phyloP scores from a whole-genome alignment of 73 alveolate genomes.

The Symbiodinium pilosum region DNA sequence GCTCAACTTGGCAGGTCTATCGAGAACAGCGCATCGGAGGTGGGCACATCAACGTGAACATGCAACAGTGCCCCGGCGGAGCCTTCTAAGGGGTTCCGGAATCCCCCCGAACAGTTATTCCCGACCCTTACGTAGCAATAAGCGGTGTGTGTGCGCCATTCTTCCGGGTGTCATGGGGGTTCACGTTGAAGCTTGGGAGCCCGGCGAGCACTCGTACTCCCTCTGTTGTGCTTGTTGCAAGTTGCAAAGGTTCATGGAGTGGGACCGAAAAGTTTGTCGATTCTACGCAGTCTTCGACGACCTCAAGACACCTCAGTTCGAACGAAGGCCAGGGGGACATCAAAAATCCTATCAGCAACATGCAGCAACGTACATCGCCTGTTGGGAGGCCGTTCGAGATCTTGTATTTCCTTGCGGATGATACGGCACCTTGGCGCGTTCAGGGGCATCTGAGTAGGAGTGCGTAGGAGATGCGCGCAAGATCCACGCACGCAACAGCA shows the following conservation, averaged over 20 bases:
- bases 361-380: neutral
- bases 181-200: neutral
- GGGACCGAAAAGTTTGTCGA: conserved; percentile 39
- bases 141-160: neutral
- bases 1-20: neutral
- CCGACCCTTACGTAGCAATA: too few relatives aligned
- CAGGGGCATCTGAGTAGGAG: too few relatives aligned
- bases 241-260: neutral
- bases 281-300: conserved; percentile 34
- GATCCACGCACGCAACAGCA: too few relatives aligned
- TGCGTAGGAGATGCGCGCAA: too few relatives aligned
- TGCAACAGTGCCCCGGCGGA: conserved; percentile 95
- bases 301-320: conserved; percentile 18
- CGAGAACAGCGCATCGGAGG: conserved; percentile 96
- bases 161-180: neutral
- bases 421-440: neutral
- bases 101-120: too few relatives aligned
- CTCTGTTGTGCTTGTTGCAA: neutral
- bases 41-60: conserved; percentile 96
- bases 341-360: neutral
- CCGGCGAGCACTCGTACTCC: neutral
- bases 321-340: neutral
- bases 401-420: conserved; percentile 38
- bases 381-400: conserved; percentile 23
- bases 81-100: too few relatives aligned